A percentile compares a stretch with the other conserved stretches of the same genome.
Evolutionary conservation across 805 yeast genomes (phyloP).

Genomic region (Saturnispora mendoncae): DNA sequence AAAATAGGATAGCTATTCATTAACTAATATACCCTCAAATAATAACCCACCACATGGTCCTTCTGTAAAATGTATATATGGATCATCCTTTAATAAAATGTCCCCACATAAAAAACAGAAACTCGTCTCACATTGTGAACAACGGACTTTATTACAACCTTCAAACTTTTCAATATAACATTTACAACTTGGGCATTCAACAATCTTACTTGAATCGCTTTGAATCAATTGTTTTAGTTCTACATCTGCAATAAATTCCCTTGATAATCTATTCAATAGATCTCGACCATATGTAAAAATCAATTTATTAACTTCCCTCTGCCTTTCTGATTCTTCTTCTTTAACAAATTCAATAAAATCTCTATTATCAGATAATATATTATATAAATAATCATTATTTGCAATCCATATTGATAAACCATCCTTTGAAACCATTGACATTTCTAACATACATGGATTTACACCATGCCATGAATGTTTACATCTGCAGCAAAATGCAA

Average conservation of each 20-base stretch:
- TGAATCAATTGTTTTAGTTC: conserved; percentile 36
- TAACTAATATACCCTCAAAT: conserved; percentile 36
- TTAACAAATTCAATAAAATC: conserved; percentile 1
- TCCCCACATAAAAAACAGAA: conserved; percentile 53
- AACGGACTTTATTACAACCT: conserved; percentile 59
- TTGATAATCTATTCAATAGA: conserved; percentile 33
- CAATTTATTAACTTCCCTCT: conserved; percentile 23
- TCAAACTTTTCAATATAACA: conserved; percentile 44
- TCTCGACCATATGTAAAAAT: conserved; percentile 37
- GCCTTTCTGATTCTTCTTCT: not conserved
- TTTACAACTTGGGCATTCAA: conserved; percentile 45
- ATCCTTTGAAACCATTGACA: conserved; percentile 28
- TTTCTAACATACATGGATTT: conserved; percentile 31
- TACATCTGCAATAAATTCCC: conserved; percentile 39
- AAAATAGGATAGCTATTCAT: not conserved
- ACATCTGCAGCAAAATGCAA: conserved; percentile 51
- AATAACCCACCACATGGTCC: conserved; percentile 41
- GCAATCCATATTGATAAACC: conserved; percentile 21
- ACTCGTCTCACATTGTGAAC: conserved; percentile 37
- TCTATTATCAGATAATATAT: conserved; percentile 1
- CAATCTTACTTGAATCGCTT: conserved; percentile 34
- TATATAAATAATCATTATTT: conserved; percentile 18
- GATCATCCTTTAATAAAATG: conserved; percentile 31
- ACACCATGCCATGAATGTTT: conserved; percentile 55
- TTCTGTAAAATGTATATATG: conserved; percentile 42